Conservation (phyloP, 208 protist species). For the Trypanosoma scelopori region DNA sequence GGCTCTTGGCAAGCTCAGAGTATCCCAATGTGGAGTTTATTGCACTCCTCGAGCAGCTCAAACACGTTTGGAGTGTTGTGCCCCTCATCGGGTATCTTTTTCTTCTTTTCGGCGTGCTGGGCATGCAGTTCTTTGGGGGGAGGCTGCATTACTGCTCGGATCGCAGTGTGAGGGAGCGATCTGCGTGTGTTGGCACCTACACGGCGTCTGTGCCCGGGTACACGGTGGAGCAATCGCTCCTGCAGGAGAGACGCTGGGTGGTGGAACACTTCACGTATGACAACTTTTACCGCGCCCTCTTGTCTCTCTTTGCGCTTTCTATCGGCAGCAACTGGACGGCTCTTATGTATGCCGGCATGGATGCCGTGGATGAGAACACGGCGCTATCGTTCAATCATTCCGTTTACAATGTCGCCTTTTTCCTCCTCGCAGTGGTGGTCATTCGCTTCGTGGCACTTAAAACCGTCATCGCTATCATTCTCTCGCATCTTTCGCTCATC, state of each 20-base stretch:
- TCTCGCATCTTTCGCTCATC: conserved; percentile 14
- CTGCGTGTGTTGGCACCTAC: conserved; percentile 26
- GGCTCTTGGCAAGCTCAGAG: conserved; percentile 45
- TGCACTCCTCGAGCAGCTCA: conserved; percentile 25
- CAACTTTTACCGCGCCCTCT: conserved; percentile 50
- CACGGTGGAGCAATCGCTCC: not conserved
- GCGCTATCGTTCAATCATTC: conserved; percentile 20
- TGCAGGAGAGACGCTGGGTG: conserved; percentile 24
- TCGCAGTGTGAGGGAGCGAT: not conserved
- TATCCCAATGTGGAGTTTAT: conserved; percentile 35
- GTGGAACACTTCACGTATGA: conserved; percentile 43
- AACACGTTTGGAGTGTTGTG: conserved; percentile 15
- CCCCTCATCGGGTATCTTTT: conserved; percentile 40
- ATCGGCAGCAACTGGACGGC: conserved; percentile 48
- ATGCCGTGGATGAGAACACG: conserved; percentile 10
- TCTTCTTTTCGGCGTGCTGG: conserved; percentile 45
- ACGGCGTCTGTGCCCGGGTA: conserved; percentile 17
- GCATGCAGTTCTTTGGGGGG: conserved; percentile 55
- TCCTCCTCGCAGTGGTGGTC: conserved; percentile 35
- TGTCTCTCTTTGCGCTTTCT: conserved; percentile 56
- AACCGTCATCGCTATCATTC: conserved; percentile 34
- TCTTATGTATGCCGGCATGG: conserved; percentile 58
- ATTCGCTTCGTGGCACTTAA: conserved; percentile 40
- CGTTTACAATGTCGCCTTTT: conserved; percentile 41
- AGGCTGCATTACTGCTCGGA: conserved; percentile 49